Conservation (phyloP, 495 filamentous ascomycete species). For the Penicillium psychrofluorescens region DNA sequence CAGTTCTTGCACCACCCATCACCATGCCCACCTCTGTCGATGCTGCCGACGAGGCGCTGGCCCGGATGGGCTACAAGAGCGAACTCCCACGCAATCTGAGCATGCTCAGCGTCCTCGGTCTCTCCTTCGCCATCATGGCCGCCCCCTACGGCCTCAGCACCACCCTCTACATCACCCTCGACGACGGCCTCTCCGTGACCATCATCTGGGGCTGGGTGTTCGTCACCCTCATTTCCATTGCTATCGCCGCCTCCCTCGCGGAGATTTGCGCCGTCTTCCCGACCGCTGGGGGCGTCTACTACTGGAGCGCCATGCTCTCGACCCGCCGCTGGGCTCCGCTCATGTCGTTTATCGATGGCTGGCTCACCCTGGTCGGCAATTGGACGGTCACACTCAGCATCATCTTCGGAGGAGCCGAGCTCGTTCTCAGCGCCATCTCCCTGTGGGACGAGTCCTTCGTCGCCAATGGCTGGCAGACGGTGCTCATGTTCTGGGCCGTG, state of each 20-base stretch:
- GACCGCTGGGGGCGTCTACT: constrained; percentile 62
- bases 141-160: constrained; percentile 63
- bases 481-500: constrained; percentile 60
- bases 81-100: constrained; percentile 54
- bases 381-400: constrained; percentile 49
- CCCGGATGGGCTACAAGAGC: constrained; percentile 56
- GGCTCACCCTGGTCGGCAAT: constrained; percentile 69
- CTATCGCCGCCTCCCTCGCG: constrained; percentile 65
- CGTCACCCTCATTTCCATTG: constrained; percentile 62
- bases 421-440: constrained; percentile 55
- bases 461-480: constrained; percentile 54
- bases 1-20: neutral
- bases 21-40: constrained; percentile 14
- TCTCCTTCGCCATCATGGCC: constrained; percentile 54
- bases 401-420: constrained; percentile 46
- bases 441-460: constrained; percentile 57
- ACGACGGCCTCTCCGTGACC: constrained; percentile 56
- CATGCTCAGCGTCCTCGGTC: constrained; percentile 58
- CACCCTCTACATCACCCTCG: constrained; percentile 61
- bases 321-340: constrained; percentile 51
- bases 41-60: constrained; percentile 48
- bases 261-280: constrained; percentile 72
- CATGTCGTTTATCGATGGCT: constrained; percentile 65
- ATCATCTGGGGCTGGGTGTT: constrained; percentile 67
- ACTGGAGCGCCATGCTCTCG: constrained; percentile 64